Base-by-base conservation (phyloP, 2,329 filamentous ascomycete species). In the Ceratocystis huliohia region DNA sequence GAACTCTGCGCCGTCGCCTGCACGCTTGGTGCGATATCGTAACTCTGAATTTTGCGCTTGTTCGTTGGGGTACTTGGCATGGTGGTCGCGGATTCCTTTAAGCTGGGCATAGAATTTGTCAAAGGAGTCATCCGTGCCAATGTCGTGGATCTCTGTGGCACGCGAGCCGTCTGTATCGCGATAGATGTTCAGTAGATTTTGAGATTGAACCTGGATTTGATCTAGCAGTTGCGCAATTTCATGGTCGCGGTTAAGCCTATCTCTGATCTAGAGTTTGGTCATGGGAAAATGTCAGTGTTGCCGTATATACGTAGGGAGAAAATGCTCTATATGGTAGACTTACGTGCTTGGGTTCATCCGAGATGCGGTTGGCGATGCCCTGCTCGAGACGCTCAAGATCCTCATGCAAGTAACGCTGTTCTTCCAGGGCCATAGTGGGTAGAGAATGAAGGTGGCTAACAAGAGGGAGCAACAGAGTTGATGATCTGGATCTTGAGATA, bases 381-480 rank as follows among this genome's bases (percentile, higher is more conserved):
- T 96, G 91, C 78, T 99, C 94, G 68, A 99, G 83, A 70, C 94
- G 87, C 81, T 99, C 94, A 63, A 99, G 80, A 77, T 99, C 94
- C 83, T 99, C 94, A 72, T 96, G 92, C 72, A 96, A 84, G 73
- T 90, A 91, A 72, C 94, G 85, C 78, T 97, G 88, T 72, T 97
- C 92, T 80, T 99, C 95, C 70, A 96, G 78, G 71, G 96, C 79
- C 91, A 96, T 87, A 5, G 57, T 57, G 37, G 70, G 56, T 41
- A 15, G 45, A 63, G 15, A 33, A 25, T 28, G 10, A 46, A 17
- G 3, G 17, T 8, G 63, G 30, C 20, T 17, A 4, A 48, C 6
- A 63, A 57, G 22, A 30, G n/a, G 33, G 15, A n/a, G 37, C 6
- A 45, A 25, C 5, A 63, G 22, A 33, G 1, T 3, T 25, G 28